These are phyloP conservation scores for Candida methanosorbosa DNA, from an alignment of 805 yeast genomes.

Conservation along the genomic window DNA sequence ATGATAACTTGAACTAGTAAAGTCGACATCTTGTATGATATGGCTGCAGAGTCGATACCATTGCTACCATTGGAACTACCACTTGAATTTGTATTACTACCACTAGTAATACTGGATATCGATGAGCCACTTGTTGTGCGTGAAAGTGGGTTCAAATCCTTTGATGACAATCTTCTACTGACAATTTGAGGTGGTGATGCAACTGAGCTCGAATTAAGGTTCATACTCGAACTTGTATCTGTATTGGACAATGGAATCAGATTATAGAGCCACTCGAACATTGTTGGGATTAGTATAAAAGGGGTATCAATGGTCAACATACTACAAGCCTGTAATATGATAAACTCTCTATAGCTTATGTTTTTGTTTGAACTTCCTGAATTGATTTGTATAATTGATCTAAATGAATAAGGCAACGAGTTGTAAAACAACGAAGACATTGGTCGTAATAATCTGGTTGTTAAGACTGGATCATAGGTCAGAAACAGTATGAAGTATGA, in stretches of 20 bases:
- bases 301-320: conserved; percentile 29
- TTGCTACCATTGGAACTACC: background rate
- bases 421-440: conserved; percentile 34
- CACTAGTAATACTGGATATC: background rate
- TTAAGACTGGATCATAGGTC: conserved; percentile 26
- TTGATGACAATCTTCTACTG: too few species aligned
- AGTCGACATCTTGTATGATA: conserved; percentile 43
- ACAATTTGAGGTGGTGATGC: too few species aligned
- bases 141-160: too few species aligned
- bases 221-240: background rate
- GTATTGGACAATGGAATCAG: conserved; percentile 37
- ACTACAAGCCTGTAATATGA: conserved; percentile 43
- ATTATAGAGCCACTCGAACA: conserved; percentile 56
- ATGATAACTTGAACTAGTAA: conserved; percentile 34
- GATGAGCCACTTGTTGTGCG: too few species aligned
- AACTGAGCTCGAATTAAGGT: too few species aligned
- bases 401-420: conserved; percentile 45
- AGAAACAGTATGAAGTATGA: conserved; percentile 45
- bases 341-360: conserved; percentile 55
- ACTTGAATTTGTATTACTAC: background rate
- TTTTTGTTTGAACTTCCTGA: conserved; percentile 20
- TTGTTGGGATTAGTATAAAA: conserved; percentile 32
- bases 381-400: too few species aligned
- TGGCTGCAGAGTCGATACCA: background rate
- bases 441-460: conserved; percentile 34